Conservation (phyloP, 1,139 yeast species). For the Debaryomyces fabryi region DNA sequence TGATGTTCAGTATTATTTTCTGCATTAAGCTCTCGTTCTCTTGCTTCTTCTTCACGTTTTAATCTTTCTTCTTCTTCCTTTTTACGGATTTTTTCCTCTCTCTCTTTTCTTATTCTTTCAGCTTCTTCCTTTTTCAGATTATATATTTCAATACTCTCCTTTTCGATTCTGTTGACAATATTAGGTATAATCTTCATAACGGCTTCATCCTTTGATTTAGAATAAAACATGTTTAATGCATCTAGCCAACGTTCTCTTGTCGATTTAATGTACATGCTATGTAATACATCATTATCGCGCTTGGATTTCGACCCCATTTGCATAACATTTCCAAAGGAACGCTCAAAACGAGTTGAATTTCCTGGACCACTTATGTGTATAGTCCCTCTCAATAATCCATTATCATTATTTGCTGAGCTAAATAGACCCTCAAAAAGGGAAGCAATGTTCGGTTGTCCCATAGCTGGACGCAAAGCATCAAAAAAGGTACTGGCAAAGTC, state of each 20-base stretch:
- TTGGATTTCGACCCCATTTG: conserved; percentile 19
- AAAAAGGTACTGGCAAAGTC: conserved; percentile 28
- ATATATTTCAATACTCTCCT: conserved; percentile 42
- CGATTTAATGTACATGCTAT: conserved; percentile 48
- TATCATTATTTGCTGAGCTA: conserved; percentile 11
- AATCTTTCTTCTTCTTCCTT: conserved; percentile 40
- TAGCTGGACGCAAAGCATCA: conserved; percentile 28
- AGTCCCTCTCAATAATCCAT: conserved; percentile 23
- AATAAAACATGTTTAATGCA: conserved; percentile 52
- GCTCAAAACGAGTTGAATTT: conserved; percentile 21
- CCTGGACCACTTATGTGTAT: conserved; percentile 17
- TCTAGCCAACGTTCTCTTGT: conserved; percentile 76
- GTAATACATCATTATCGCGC: conserved; percentile 19
- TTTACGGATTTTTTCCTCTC: conserved; percentile 33
- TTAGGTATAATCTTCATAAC: conserved; percentile 50
- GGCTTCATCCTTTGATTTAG: conserved; percentile 41
- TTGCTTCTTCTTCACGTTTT: conserved; percentile 39
- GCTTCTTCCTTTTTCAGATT: conserved; percentile 33
- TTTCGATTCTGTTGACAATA: conserved; percentile 55
- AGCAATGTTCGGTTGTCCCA: conserved; percentile 22
- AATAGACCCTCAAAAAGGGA: conserved; percentile 23
- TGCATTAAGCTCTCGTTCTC: conserved; percentile 35
- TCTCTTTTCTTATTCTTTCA: conserved; percentile 31
- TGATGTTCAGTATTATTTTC: conserved; percentile 17
- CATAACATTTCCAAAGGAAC: conserved; percentile 32